These are phyloP conservation scores for Zostera marina DNA, from an alignment of 116 monocot genomes.

Conservation along the genomic window DNA sequence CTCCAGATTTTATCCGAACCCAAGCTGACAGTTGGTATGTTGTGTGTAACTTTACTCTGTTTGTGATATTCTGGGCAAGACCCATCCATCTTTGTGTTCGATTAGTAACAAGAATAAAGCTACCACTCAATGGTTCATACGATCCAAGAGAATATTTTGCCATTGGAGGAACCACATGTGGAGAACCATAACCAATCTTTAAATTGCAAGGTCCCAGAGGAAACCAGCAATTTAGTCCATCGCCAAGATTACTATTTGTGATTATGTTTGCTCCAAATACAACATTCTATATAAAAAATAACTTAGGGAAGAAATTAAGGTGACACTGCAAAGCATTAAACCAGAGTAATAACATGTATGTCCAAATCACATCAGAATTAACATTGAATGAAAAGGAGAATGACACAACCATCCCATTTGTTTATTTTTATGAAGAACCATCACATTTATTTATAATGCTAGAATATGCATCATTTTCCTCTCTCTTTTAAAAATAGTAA, in stretches of 20 bases:
- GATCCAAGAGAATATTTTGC: conserved; percentile 45
- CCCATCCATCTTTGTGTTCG: conserved; percentile 87
- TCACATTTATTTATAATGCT: no score
- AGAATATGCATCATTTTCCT: no score
- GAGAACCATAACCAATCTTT: conserved; percentile 39
- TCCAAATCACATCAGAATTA: no score
- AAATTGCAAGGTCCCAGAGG: conserved; percentile 63
- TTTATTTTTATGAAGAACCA: no score
- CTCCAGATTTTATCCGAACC: conserved; percentile 53
- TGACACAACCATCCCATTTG: no score
- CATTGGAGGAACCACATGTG: conserved; percentile 53
- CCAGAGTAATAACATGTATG: no score
- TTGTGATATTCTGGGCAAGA: conserved; percentile 64
- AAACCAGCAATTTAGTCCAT: conserved; percentile 63
- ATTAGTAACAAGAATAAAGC: conserved; percentile 45
- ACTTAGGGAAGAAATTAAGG: neutral
- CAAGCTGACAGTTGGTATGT: conserved; percentile 85
- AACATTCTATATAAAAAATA: conserved; percentile 14
- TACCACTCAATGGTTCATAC: conserved; percentile 40
- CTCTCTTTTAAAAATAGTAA: no score
- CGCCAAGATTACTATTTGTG: conserved; percentile 53
- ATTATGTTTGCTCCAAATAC: conserved; percentile 45
- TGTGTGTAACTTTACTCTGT: conserved; percentile 30
- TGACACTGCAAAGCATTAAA: neutral
- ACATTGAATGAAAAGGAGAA: no score